Base-by-base conservation (phyloP, 164 flowering plant genomes). In the Umbilicus rupestris region DNA sequence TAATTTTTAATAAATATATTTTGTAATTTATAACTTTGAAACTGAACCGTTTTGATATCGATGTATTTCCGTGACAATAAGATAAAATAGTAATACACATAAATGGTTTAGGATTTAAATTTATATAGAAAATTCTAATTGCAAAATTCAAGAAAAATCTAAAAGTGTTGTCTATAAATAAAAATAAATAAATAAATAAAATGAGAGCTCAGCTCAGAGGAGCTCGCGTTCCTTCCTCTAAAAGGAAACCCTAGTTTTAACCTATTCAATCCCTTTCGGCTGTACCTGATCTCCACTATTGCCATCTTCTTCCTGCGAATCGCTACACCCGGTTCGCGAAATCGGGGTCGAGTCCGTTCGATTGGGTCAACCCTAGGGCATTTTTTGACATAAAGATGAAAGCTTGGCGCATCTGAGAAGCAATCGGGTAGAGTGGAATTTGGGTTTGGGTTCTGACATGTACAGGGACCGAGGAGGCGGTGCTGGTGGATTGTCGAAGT, bases 401-500 rank as follows among this genome's bases (percentile, higher is more conserved):
- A 33, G 3, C 44, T 62, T 62, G 10, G 17, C 24, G 42, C 45
- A 63, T 63, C 45, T 63, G 26, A 37, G 45, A 63, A 63, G 42
- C 42, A 31, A 63, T 20, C 24, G 41, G 22, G 7, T 62, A 62
- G 12, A 20, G 24, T 62, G 10, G 19, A 7, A 20, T 31, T 31
- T 62, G 7, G 7, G 12, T 62, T 19, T 33, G 42, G 42, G 64
- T 28, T 19, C 12, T 14, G 41, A 50, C 26, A 80, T 82, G 88
- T 73, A 82, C 45, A 76, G 77, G 39, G 88, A 76, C 41, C 75
- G 83, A 70, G 81, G 78, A 5, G 79, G 74, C 5, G 87, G 28
- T 49, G 20, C 49, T 45, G 57, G 82, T 19, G 83, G 82, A 16
- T 72, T 82, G 9, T 78, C 87, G 24, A 81, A 73, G 72, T 64